Conservation (phyloP, 2,329 filamentous ascomycete species). For the Nothophoma quercina region DNA sequence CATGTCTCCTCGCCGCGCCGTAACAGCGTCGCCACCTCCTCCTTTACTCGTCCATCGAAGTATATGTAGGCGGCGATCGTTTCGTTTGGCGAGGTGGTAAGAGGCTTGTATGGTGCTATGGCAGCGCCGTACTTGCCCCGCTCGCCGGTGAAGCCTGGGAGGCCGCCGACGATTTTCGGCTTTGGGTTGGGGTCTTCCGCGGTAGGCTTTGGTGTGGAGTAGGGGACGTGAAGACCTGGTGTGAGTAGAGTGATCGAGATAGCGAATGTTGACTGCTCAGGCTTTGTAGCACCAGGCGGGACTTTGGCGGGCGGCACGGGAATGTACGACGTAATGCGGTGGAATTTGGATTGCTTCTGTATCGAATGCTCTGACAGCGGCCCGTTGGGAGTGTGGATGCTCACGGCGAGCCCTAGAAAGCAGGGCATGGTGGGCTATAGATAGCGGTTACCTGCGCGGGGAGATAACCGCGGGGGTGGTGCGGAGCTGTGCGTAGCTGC, state of each 20-base stretch:
- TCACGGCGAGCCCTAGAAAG: conserved; percentile 98
- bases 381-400: conserved; percentile 82
- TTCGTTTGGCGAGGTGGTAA: conserved; percentile 93
- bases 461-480: conserved; percentile 28
- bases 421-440: conserved; percentile 73
- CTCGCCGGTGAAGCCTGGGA: conserved; percentile 63
- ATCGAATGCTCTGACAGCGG: conserved; percentile 93
- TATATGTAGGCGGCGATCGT: conserved; percentile 99
- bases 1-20: conserved; percentile 96
- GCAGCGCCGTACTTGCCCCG: conserved; percentile 63
- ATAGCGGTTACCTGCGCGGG: conserved; percentile 18
- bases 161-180: conserved; percentile 78
- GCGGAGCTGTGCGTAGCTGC: conserved; percentile 20
- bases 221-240: conserved; percentile 85
- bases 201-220: conserved; percentile 85
- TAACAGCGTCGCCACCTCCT: conserved; percentile 94
- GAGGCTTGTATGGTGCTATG: conserved; percentile 85
- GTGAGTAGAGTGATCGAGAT: conserved; percentile 97
- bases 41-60: conserved; percentile 93
- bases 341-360: conserved; percentile 89
- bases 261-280: conserved; percentile 94
- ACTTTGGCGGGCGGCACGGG: conserved; percentile 90
- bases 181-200: conserved; percentile 79
- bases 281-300: conserved; percentile 70
- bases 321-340: conserved; percentile 96